Evolutionary conservation across 805 yeast genomes (phyloP), one percentile per base, ranked within the genome.

Genomic region (Sugiyamaella mastotermitis): DNA sequence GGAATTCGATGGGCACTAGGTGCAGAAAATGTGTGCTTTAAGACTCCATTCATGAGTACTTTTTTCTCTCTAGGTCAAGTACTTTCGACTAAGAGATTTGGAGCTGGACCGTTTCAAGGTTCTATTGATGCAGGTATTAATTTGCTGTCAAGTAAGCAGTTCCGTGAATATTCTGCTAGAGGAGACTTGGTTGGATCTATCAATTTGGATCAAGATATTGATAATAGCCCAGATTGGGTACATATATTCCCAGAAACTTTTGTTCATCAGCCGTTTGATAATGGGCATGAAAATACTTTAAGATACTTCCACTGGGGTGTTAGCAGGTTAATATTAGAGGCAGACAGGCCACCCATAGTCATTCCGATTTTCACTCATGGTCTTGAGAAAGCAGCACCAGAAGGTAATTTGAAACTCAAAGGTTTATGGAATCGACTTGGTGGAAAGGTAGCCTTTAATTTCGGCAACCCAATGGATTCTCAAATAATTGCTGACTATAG

Each of bases 281-380:
- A 80, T 24, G 96, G 96, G 0, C 78, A 76, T 55, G 68, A 72
- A 35, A 83, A 85, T 48, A 86, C 97, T 3, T 84, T 92, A 92
- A 68, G 96, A 46, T 90, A 84, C 60, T 90, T 92, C 68, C 81
- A 84, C 55, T 90, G 97, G 97, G 98, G 98, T 0, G 78, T 87
- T 1, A 75, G 95, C 2, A 69, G 98, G 48, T 56, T 88, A 49
- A 69, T 92, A 4, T 61, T 92, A 39, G 98, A 90, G 58, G 68
- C 94, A 7, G 78, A 90, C 0, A 72, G 74, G 42, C 77, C 90
- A 0, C 97, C 98, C 0, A 76, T 88, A 1, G 74, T 90, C 11
- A 76, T 92, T 11, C 97, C 97, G 1, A 81, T 90, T 13, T 90
- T 80, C 53, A 66, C 84, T 4, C 72, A 78, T 35, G 98, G 98